phyloP scores from a whole-genome alignment of 73 alveolate genomes.

The Paramecium sonneborni region DNA sequence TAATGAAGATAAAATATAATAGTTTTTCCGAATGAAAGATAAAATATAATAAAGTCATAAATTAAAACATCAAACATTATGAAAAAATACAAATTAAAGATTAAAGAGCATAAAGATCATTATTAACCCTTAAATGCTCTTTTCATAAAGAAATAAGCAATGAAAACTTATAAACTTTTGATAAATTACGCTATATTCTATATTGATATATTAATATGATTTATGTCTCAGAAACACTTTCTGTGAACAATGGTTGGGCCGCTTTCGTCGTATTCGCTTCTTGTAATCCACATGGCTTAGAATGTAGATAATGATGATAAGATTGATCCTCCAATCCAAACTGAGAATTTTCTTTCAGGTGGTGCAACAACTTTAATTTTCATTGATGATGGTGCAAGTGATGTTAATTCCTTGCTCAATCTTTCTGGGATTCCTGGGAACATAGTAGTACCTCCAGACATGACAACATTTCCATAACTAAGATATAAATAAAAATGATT shows the following conservation, averaged over 20 bases:
- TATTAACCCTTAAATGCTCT: neutral
- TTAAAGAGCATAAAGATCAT: neutral
- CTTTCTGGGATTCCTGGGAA: constrained; percentile 89
- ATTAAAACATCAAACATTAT: neutral
- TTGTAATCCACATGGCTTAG: constrained; percentile 97
- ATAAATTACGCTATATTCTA: neutral
- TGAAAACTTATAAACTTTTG: neutral
- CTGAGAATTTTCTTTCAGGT: constrained; percentile 96
- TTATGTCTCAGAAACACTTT: constrained; percentile 81
- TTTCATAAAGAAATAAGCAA: too few relatives aligned
- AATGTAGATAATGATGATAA: constrained; percentile 90
- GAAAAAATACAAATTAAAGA: neutral
- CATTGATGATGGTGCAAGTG: constrained; percentile 86
- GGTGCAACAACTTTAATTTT: constrained; percentile 91
- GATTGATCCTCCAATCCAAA: constrained; percentile 97
- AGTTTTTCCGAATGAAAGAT: neutral
- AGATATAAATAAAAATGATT: constrained; percentile 12
- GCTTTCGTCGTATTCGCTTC: constrained; percentile 95
- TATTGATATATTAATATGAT: neutral
- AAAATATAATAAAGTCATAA: too few relatives aligned
- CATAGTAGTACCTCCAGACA: constrained; percentile 91
- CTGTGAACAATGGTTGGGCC: constrained; percentile 98
- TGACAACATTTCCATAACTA: constrained; percentile 78
- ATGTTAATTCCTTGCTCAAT: constrained; percentile 83
- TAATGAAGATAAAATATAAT: too few relatives aligned